Evolutionary conservation across 805 yeast genomes (phyloP).

Genomic region (Metschnikowia similis): DNA sequence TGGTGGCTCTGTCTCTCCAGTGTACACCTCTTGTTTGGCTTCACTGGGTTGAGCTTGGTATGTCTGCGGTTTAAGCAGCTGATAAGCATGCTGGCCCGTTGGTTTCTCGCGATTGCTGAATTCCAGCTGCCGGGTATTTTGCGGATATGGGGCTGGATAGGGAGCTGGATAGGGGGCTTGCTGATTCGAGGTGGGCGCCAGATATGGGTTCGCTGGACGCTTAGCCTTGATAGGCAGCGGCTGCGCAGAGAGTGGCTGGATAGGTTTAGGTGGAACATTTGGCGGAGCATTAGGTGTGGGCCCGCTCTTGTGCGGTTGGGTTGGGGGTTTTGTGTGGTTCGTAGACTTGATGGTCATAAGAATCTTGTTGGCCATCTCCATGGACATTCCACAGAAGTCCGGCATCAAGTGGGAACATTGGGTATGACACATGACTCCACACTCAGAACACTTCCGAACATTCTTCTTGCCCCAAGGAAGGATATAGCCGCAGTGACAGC

Average conservation of each 20-base stretch:
- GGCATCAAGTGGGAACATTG: slow-evolving; percentile 93
- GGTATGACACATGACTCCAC: slow-evolving; percentile 93
- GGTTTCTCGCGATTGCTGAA: background rate
- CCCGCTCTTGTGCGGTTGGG: slow-evolving; percentile 18
- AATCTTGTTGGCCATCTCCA: slow-evolving; percentile 93
- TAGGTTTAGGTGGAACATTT: slow-evolving; percentile 4
- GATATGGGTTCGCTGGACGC: background rate
- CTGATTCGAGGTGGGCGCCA: background rate
- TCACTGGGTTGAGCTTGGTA: background rate
- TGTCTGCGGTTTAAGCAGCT: slow-evolving; percentile 3
- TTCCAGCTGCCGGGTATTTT: background rate
- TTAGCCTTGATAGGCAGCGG: slow-evolving; percentile 4
- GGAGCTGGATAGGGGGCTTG: slow-evolving; percentile 5
- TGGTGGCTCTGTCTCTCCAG: background rate
- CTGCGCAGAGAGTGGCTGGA: slow-evolving; percentile 3
- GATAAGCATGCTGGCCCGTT: slow-evolving; percentile 1
- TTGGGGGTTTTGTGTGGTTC: slow-evolving; percentile 14
- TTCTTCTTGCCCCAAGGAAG: slow-evolving; percentile 93
- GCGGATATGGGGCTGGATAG: slow-evolving; percentile 13
- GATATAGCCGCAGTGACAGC: slow-evolving; percentile 97
- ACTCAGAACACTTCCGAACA: slow-evolving; percentile 86
- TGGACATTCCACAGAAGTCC: slow-evolving; percentile 97
- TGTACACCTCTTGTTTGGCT: background rate
- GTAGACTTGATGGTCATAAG: slow-evolving; percentile 79
- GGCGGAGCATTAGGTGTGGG: slow-evolving; percentile 5